Evolutionary conservation across 768 basidiomycete genomes (phyloP), one percentile per base, ranked within the genome.

Genomic region (Mycena metata): DNA sequence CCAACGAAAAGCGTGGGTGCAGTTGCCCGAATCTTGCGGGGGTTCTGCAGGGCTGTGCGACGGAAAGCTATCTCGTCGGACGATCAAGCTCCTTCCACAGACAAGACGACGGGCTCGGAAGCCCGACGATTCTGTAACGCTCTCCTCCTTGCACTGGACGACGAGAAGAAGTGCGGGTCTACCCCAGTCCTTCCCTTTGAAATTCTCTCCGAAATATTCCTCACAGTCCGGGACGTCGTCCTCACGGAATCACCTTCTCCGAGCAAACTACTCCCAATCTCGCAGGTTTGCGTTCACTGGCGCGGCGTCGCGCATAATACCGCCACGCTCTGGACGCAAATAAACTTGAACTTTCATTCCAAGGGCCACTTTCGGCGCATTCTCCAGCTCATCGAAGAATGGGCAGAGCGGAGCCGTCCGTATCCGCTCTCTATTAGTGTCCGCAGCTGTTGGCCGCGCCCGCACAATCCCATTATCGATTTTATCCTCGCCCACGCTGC

Each of bases 161-260:
- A n/a, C n/a, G n/a, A n/a, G n/a, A n/a, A n/a, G n/a, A n/a, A n/a
- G n/a, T n/a, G n/a, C n/a, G n/a, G n/a, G n/a, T n/a, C n/a, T n/a
- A n/a, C n/a, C n/a, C n/a, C n/a, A n/a, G n/a, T n/a, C 36, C 24
- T 63, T 4, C 61, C 61, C 3, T 63, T 54, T 42, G 61, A 63
- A 36, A 63, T 63, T 21, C 4, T 63, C 30, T 16, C n/a, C 1
- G 46, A 63, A 46, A 55, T 63, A 19, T 26, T 26, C 17, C 16
- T 55, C n/a, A 23, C 21, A 6, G 24, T 2, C 15, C 39, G 60
- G 5, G 49, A 51, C 41, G 35, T 51, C 16, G 39, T 17, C 11
- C 39, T 51, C 8, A 51, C 54, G 3, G n/a, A 54, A 43, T 5
- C 5, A 5, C 21, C 54, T 11, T 5, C 10, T 11, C 26, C 13